Evolutionary conservation across 2,329 filamentous ascomycete genomes (phyloP), one percentile per base, ranked within the genome.

Genomic region (Pleomassaria siparia): DNA sequence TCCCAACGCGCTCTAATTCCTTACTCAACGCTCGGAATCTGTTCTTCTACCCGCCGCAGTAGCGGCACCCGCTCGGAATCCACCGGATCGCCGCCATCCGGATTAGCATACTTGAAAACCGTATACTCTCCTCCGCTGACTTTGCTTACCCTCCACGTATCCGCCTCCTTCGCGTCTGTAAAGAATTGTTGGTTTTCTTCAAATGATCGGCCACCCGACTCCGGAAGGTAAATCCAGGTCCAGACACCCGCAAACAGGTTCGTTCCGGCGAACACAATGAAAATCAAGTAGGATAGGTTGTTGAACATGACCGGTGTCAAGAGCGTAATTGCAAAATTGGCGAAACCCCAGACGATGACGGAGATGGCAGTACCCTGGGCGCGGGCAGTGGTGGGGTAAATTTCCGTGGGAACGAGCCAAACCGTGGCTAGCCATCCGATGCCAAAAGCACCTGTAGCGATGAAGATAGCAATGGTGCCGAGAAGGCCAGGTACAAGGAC

Each of bases 141-240:
- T 50, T 75, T 78, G 20, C 58, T 61, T 1, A 85, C 81, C 22
- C 71, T 66, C 81, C 82, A 85, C 3, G 69, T 78, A 3, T 73
- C 73, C 2, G 73, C 72, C 37, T 81, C 72, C 36, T 67, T 70
- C 2, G 81, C 81, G 48, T 76, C 74, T 43, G 73, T 70, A 56
- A 84, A 84, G 65, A 83, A 84, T 44, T 76, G 69, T 60, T 81
- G 78, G 51, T 84, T 84, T 55, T 83, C 81, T 51, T 83, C 80
- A 51, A 84, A 84, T 40, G 75, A 79, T 21, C 82, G 61, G 0
- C 80, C 79, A 0, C 81, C 81, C 12, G 74, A 81, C 62, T 84
- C 81, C 0, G 81, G 81, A 7, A 70, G 62, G 46, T 74, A 76
- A 1, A 76, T 50, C 55, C 74, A 83, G 0, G 80, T 83, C 77